Percentiles rank a stretch among this genome's conserved stretches.
phyloP scores from a whole-genome alignment of 2,329 filamentous ascomycete species.

The Herpotrichia juniperi region DNA sequence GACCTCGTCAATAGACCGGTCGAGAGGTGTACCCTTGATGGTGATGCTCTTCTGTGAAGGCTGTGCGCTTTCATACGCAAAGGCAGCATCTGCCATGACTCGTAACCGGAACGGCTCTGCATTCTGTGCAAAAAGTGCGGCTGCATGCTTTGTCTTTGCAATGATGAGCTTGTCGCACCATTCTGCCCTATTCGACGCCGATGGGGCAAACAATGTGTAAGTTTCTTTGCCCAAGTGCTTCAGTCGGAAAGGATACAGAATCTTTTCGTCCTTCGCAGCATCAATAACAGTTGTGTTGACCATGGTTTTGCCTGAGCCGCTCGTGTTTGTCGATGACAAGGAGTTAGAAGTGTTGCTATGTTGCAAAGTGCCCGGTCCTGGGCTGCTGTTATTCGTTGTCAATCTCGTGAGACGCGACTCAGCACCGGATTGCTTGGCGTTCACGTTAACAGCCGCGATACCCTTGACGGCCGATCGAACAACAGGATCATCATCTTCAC shows the following conservation, averaged over 20 bases:
- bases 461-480: slow-evolving; percentile 77
- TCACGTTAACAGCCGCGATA: slow-evolving; percentile 63
- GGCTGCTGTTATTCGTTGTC: slow-evolving; percentile 49
- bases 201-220: slow-evolving; percentile 87
- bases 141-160: slow-evolving; percentile 92
- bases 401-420: slow-evolving; percentile 60
- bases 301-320: slow-evolving; percentile 59
- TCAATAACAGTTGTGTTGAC: slow-evolving; percentile 58
- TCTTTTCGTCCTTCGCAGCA: slow-evolving; percentile 69
- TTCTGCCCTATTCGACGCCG: slow-evolving; percentile 74
- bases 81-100: slow-evolving; percentile 90
- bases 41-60: slow-evolving; percentile 67
- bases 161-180: slow-evolving; percentile 96
- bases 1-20: slow-evolving; percentile 87
- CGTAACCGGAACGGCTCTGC: slow-evolving; percentile 93
- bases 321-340: slow-evolving; percentile 49
- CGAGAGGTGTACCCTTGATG: slow-evolving; percentile 88
- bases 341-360: slow-evolving; percentile 74
- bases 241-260: slow-evolving; percentile 91
- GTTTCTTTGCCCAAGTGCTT: slow-evolving; percentile 95
- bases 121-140: slow-evolving; percentile 86
- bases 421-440: slow-evolving; percentile 26
- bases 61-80: slow-evolving; percentile 74
- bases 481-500: slow-evolving; percentile 88
- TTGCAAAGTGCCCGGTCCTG: slow-evolving; percentile 60